Conservation (phyloP, 2,329 filamentous ascomycete genomes). For the Westerdykella ornata region DNA sequence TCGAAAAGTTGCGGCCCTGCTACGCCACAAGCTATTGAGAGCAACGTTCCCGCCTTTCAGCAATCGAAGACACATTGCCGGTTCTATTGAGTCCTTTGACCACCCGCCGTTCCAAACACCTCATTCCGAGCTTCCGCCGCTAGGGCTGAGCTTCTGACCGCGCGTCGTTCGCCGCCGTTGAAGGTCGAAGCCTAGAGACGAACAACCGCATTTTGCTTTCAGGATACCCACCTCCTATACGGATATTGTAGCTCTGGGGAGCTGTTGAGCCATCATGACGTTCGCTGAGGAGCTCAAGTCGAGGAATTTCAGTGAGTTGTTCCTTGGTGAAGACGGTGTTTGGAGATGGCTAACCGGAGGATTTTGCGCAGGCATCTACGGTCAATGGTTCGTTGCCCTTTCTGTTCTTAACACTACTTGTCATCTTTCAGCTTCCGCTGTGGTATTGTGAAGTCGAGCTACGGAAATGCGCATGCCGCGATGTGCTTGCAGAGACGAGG, state of each 20-base stretch:
- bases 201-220: neutral
- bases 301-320: slow-evolving; percentile 57
- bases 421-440: neutral
- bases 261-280: slow-evolving; percentile 43
- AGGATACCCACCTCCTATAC: neutral
- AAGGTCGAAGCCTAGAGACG: neutral
- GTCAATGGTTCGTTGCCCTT: slow-evolving; percentile 54
- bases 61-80: too few species aligned
- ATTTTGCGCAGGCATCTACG: slow-evolving; percentile 56
- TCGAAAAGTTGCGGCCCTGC: too few species aligned
- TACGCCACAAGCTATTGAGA: too few species aligned
- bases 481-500: neutral
- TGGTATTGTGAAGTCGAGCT: neutral
- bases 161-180: neutral
- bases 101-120: too few species aligned
- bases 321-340: neutral
- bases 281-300: slow-evolving; percentile 57
- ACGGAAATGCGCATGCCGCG: neutral
- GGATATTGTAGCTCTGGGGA: neutral
- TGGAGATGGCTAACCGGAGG: neutral
- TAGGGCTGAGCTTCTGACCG: too few species aligned
- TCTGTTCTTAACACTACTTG: neutral
- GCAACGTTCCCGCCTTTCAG: too few species aligned
- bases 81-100: too few species aligned
- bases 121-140: too few species aligned